Evolutionary conservation across 768 basidiomycete species (phyloP), one percentile per base, ranked within the genome.

Genomic region (Tubosaeta brunneosetosa): DNA sequence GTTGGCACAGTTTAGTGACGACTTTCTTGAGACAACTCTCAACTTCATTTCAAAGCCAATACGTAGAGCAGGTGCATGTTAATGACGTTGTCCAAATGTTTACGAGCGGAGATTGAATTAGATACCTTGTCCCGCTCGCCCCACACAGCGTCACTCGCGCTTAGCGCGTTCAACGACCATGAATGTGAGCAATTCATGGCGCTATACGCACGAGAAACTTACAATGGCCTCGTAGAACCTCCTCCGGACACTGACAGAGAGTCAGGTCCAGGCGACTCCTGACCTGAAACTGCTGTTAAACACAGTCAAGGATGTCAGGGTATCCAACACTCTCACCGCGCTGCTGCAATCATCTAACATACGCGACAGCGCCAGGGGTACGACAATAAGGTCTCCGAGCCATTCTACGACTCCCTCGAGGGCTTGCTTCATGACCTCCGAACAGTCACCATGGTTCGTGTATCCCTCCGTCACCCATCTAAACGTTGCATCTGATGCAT

Each of bases 391-490:
- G 77, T 85, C 17, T 79, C 85, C 14, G 94, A 97, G 64, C 84
- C 88, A 14, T 99, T 97, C 76, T 93, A 91, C 60, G 95, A 97
- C 56, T 90, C 91, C 0, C 77, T 98, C 47, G 97, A 99, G 64
- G 88, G 90, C 55, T 77, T 97, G 32, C 73, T 97, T 47, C 72
- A 74, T 34, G 97, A 99, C 76, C 78, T 99, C 57, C 86, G 87
- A 64, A 86, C 80, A 63, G 81, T 83, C 56, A 83, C 83, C 17
- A 79, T 85, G 70, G 84, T 85, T 62, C 60, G 77, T 77, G 37
- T 47, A 47, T 17, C 42, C 31, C 29, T 22, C 7, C 26, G 16
- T 13, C 3, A 8, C n/a, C 57, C 43, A 37, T 61, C 61, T 64
- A 68, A 67, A 66, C 58, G 49, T 57, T 53, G 42, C 53, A 17